Base-by-base conservation (phyloP, 768 basidiomycete genomes). In the Calvatia gigantea region DNA sequence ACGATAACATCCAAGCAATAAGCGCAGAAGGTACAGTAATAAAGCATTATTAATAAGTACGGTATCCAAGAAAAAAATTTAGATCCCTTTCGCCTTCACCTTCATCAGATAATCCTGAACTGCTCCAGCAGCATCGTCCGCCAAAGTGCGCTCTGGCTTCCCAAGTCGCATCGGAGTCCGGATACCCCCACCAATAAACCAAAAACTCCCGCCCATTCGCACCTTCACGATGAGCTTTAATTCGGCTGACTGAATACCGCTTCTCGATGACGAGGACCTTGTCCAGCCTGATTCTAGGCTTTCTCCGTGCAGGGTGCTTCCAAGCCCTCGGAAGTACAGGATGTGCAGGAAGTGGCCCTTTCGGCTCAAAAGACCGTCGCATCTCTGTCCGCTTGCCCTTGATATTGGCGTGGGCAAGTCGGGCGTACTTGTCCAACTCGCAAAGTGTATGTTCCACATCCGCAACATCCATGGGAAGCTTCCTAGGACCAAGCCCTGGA, bases 361-460 rank as follows among this genome's bases (percentile, higher is more conserved):
- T 12, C 59, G 74, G 61, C 9, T 60, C 63, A 60, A 78, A 86
- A 0, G 56, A 52, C 11, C 74, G 72, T 4, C 66, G 69, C 29
- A 81, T 62, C 53, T 76, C 62, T 15, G 61, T 70, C 41, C 80
- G 73, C 41, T 63, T 70, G 28, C 75, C 77, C 54, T 71, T 74
- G 54, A 84, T 63, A 9, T 67, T 37, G 2, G 82, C 80, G 65
- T 83, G 79, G 17, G 69, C 72, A n/a, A 70, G 71, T 43, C 89
- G 85, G 38, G 82, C 74, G 63, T 91, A 91, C 64, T 91, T 89
- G 70, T 90, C 87, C 42, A 86, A 75, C 65, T 92, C 90, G 69
- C 90, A 92, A 14, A 91, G 69, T 1, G 84, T 75, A 65, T 92
- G 90, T 70, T 92, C 90, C 51, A 91, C 73, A 65, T 92, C 90